Base-by-base conservation (phyloP, 2,329 filamentous ascomycete species). In the Lasiodiplodia theobromae region DNA sequence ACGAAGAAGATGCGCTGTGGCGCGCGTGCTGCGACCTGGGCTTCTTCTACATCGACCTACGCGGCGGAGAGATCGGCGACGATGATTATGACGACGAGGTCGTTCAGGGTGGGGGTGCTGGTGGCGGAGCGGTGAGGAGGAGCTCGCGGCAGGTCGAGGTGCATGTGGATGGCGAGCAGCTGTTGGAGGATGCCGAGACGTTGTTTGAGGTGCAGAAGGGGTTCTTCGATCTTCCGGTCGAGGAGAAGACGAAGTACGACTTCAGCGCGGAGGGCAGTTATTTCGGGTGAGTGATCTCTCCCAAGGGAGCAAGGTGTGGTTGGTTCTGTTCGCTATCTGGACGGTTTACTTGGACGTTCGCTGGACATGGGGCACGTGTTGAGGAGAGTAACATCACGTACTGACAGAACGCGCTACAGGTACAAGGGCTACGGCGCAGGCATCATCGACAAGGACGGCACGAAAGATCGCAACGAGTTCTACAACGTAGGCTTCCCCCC, bases 41-140 rank as follows among this genome's bases (percentile, higher is more conserved):
- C 1, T 88, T 88, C 77, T 88, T 87, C 77, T 88, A 88, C 71
- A 78, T 88, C 7, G 84, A 87, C 71, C 75, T 87, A 2, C 76
- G 78, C 25, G 69, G 44, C 5, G 21, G 25, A 12, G 51, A 53
- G 8, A 21, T 57, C 8, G 44, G 7, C 8, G 44, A 47, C n/a
- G 44, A 44, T 18, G 68, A 53, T 31, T 47, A 38, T 52, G 64
- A 56, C 6, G 23, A 25, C 7, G 54, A 38, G 54, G n/a, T 25
- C 31, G 54, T 57, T 21, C 31, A 21, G 11, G 37, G 54, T 12
- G 54, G n/a, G n/a, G 60, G 14, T 25, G 28, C 44, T n/a, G 18
- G 58, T 14, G 40, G 51, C 21, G 60, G 40, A 14, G 54, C 54
- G 54, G 54, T 57, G 31, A 28, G 44, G 28, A 34, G 16, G 53